Base-by-base conservation (phyloP, 2,329 filamentous ascomycete genomes). In the Neopestalotiopsis sp. region DNA sequence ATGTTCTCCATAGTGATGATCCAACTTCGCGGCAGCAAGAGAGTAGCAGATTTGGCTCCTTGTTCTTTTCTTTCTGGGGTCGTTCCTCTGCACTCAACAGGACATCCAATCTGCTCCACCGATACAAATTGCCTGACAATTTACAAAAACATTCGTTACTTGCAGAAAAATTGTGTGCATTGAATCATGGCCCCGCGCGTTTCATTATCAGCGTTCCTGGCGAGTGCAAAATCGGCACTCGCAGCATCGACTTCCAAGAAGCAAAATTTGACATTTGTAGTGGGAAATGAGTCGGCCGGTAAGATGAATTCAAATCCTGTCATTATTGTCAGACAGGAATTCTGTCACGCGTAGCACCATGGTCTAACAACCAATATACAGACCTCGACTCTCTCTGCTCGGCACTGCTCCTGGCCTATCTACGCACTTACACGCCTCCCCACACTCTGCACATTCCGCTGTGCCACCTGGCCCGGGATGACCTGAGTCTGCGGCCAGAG, bases 381-480 rank as follows among this genome's bases (percentile, higher is more conserved):
- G 93, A 96, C 74, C 90, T 96, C 67, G 93, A 96, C 81, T 95
- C 93, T 1, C 87, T 96, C 73, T 93, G 91, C 78, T 91, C 89
- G 34, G 89, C 93, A 32, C 81, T 96, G 20, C 80, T 95, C 32
- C 89, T 92, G 69, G 92, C 93, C 68, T 96, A 95, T 79, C 83
- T 95, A 49, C 88, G 89, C 71, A 91, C 89, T 42, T 86, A 90
- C 75, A 78, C 85, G 4, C 81, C 87, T 4, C 84, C 83, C 13
- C 82, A 85, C 64, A 81, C 79, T 28, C 81, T 92, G 45, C 91
- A 93, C 76, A 89, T 95, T 61, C 93, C 93, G 17, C 81, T 97
- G 59, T 88, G 90, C 69, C 93, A 95, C 77, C 86, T 96, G 14
- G 86, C 88, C 1, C 86, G 88, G 59, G 83, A 86, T 3, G 93